phyloP scores from a whole-genome alignment of 2,329 filamentous ascomycete species.

The Zymoseptoria crescenta region DNA sequence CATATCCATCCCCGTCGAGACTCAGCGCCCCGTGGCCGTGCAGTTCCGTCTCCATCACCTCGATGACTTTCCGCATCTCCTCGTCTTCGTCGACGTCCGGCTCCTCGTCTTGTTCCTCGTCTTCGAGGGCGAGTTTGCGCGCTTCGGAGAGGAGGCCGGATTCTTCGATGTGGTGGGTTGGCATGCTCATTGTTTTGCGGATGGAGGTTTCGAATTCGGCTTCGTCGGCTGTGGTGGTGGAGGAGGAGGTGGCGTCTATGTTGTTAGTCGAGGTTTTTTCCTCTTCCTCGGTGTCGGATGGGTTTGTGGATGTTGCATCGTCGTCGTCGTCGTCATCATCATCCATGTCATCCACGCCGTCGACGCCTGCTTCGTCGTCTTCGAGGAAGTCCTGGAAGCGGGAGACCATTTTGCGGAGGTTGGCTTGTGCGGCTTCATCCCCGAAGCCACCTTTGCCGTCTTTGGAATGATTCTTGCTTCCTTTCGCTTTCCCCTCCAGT shows the following conservation, averaged over 20 bases:
- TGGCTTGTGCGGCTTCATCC: conserved; percentile 59
- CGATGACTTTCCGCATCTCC: conserved; percentile 57
- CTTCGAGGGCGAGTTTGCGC: conserved; percentile 29
- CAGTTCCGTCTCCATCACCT: conserved; percentile 66
- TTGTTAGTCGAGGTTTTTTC: conserved; percentile 61
- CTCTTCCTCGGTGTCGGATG: conserved; percentile 10
- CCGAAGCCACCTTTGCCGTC: conserved; percentile 41
- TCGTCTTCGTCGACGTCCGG: conserved; percentile 47
- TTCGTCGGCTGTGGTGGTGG: conserved; percentile 57
- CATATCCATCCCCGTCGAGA: conserved; percentile 25
- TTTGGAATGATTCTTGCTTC: conserved; percentile 1
- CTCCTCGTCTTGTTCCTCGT: conserved; percentile 38
- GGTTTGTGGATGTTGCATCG: neutral
- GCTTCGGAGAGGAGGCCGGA: conserved; percentile 30
- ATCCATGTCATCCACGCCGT: conserved; percentile 62
- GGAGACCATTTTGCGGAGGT: conserved; percentile 83
- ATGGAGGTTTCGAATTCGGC: conserved; percentile 80
- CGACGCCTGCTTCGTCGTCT: conserved; percentile 70
- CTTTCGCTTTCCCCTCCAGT: conserved; percentile 44
- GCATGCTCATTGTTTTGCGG: conserved; percentile 79
- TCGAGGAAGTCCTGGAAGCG: conserved; percentile 90
- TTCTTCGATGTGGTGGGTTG: conserved; percentile 33
- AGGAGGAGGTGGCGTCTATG: conserved; percentile 55
- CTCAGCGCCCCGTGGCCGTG: conserved; percentile 60
- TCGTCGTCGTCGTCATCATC: conserved; percentile 58